Conservation (phyloP, 148 eudicot genomes). For the Rhododendron williamsianum region DNA sequence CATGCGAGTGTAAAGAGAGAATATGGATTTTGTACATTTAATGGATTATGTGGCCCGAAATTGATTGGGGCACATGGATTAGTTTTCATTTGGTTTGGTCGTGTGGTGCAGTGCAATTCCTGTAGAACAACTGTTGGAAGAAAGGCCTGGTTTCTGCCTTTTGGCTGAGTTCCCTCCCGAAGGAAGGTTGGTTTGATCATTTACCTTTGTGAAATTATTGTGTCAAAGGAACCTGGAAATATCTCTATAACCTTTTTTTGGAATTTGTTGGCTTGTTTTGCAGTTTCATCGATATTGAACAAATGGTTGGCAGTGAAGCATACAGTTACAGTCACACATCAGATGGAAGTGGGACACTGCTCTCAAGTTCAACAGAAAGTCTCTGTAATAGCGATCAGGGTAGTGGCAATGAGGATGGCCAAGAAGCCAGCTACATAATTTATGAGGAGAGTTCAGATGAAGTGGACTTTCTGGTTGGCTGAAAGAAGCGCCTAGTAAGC, state of each 20-base stretch:
- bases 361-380: constrained; percentile 30
- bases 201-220: background rate
- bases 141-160: constrained; percentile 41
- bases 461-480: constrained; percentile 27
- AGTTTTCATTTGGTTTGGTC: no score
- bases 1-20: no score
- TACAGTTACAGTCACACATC: constrained; percentile 34
- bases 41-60: no score
- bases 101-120: constrained; percentile 34
- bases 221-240: background rate
- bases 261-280: background rate
- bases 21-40: no score
- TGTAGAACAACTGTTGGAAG: constrained; percentile 30
- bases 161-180: constrained; percentile 54
- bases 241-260: background rate
- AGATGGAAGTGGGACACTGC: constrained; percentile 27
- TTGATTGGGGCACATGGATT: no score
- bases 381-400: constrained; percentile 47
- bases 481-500: background rate
- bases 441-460: constrained; percentile 55
- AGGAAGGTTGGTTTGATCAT: constrained; percentile 31
- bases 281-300: constrained; percentile 40
- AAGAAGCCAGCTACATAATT: constrained; percentile 18
- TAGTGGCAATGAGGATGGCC: constrained; percentile 41
- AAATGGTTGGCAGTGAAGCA: constrained; percentile 38